Base-by-base conservation (phyloP, 176 grass and related monocot species). In the Puya raimondii region DNA sequence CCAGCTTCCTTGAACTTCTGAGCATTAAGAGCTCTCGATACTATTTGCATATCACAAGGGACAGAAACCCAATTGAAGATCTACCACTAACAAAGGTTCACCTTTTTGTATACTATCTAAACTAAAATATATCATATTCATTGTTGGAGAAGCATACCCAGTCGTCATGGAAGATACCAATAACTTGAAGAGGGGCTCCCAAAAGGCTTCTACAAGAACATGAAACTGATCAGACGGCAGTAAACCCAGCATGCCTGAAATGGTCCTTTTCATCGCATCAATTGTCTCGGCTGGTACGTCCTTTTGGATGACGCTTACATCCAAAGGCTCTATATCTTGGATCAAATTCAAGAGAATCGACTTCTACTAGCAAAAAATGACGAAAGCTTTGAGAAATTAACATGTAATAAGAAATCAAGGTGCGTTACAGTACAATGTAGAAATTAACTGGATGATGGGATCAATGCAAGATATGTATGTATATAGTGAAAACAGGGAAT, bases 91-190 rank as follows among this genome's bases (percentile, higher is more conserved):
- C 63, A 49, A 50, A 51, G 27, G 47, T 84, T 72, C 48, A 3
- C 22, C 48, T 48, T 25, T 23, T 47, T 73, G 3, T 42, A 47
- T 57, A 42, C 48, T 49, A 74, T 65, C 72, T 15, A 64, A 63
- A 27, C 20, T 74, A 16, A 74, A 77, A 84, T 27, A 84, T 27
- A 57, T 68, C 26, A 4, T 68, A 59, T 23, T 12, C 48, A 16
- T 53, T 54, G 13, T 2, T 21, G 16, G 12, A 63, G 17, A 49
- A 50, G 13, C 80, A 75, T 99, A 99, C 94, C 87, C 94, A 13
- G 89, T 93, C 87, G 86, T 99, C 83, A 91, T 93, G 53, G 89
- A 99, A 83, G 94, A 99, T 73, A 99, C 89, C 59, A 93, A 83
- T 79, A 99, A 76, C 69, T 93, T 92, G 82, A 93, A 90, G 72